Evolutionary conservation across 2,329 filamentous ascomycete genomes (phyloP), one percentile per base, ranked within the genome.

Genomic region (Raffaelea arxii): DNA sequence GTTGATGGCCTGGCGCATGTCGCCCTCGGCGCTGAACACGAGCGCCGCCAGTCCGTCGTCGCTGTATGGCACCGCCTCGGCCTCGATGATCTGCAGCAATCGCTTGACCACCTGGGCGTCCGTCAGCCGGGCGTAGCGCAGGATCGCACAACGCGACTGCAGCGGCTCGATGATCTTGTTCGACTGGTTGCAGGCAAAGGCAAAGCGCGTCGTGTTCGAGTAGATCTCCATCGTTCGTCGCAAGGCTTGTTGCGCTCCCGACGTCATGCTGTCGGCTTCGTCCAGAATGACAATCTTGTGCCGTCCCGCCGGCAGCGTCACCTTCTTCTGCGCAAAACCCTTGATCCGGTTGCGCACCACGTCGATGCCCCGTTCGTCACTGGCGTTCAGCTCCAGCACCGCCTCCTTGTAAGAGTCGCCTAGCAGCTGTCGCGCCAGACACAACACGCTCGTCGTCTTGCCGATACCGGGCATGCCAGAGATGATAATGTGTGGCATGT

Each of bases 101-200:
- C 92, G 79, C 69, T 91, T 90, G 44, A 96, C 88, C 23, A 98
- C 81, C 63, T 98, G 91, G 12, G 79, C 83, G 61, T 98, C 92
- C 3, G 91, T 96, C 54, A 98, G 74, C 47, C 91, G 84, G 25
- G 90, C 83, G 65, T 96, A 98, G 49, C 92, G 84, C 46, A 98
- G 77, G 61, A 98, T 97, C 19, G 92, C 92, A 63, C 92, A 98
- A 58, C 92, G 81, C 18, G 90, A 96, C 65, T 98, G 92, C 44
- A 98, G 74, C n/a, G 92, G 92, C 65, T 98, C 92, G 64, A 98
- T 98, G 62, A 98, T 97, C 69, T 97, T 98, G 71, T 97, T 98
- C 52, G 86, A 92, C 70, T 95, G 88, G 65, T 98, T 98, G 73
- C 92, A 98, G 2, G 92, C 92, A 59, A 98, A 98, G 1, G 92